phyloP scores from a whole-genome alignment of 495 filamentous ascomycete genomes.

The Thermothielavioides terrestris region DNA sequence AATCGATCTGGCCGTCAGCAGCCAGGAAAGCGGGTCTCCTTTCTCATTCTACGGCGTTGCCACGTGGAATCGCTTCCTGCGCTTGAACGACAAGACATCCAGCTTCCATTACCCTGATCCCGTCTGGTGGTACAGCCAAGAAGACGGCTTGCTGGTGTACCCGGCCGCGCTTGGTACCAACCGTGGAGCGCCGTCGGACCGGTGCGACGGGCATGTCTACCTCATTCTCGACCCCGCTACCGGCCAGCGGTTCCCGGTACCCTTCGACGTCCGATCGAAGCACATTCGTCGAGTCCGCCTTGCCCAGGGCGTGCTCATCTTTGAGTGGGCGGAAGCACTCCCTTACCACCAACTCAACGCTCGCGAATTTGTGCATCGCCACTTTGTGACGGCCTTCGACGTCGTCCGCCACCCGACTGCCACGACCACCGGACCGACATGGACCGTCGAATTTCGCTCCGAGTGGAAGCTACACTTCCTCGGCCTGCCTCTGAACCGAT shows the following conservation, averaged over 20 bases:
- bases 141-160: conserved; percentile 51
- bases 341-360: conserved; percentile 53
- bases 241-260: conserved; percentile 38
- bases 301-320: conserved; percentile 45
- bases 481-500: conserved; percentile 50
- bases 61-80: conserved; percentile 49
- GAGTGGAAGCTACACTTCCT: conserved; percentile 62
- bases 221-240: conserved; percentile 48
- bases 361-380: conserved; percentile 49
- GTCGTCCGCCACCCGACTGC: conserved; percentile 24
- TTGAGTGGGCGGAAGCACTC: conserved; percentile 58
- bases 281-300: conserved; percentile 52
- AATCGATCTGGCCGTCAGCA: conserved; percentile 26
- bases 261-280: conserved; percentile 47
- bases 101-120: conserved; percentile 46
- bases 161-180: conserved; percentile 18
- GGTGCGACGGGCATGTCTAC: conserved; percentile 31
- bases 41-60: conserved; percentile 41
- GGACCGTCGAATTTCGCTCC: conserved; percentile 47
- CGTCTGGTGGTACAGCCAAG: conserved; percentile 50
- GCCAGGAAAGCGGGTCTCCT: conserved; percentile 17
- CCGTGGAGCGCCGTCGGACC: conserved; percentile 20
- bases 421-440: conserved; percentile 19
- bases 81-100: conserved; percentile 34
- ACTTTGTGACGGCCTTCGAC: conserved; percentile 58